Conservation (phyloP, 495 filamentous ascomycete genomes). For the Penicillium daleae region DNA sequence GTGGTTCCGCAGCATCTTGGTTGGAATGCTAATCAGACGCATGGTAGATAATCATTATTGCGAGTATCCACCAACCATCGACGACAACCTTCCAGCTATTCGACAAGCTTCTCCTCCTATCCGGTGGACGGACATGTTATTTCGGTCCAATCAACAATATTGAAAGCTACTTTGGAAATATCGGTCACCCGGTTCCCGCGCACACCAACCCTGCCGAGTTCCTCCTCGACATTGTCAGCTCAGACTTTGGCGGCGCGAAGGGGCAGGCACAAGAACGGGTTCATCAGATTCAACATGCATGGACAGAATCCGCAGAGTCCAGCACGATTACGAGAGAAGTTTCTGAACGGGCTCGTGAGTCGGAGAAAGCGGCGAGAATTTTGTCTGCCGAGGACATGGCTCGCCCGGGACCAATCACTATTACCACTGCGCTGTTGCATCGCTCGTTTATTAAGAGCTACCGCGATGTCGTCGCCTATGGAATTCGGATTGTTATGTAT, state of each 20-base stretch:
- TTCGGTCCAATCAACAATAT: constrained; percentile 61
- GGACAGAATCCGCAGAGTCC: constrained; percentile 32
- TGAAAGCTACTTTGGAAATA: constrained; percentile 57
- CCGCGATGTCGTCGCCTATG: constrained; percentile 80
- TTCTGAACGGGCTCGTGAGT: constrained; percentile 12
- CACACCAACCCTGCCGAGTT: constrained; percentile 80
- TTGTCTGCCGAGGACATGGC: constrained; percentile 26
- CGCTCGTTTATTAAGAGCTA: constrained; percentile 79
- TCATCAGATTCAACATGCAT: constrained; percentile 34
- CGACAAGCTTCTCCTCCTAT: constrained; percentile 76
- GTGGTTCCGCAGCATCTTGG: background rate
- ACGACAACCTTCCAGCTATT: constrained; percentile 77
- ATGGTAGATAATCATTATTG: constrained; percentile 67
- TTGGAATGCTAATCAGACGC: background rate
- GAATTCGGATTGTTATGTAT: constrained; percentile 83
- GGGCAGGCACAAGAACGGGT: constrained; percentile 39
- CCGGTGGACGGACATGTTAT: constrained; percentile 68
- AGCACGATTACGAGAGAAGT: constrained; percentile 12
- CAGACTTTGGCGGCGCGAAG: constrained; percentile 64
- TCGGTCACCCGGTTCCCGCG: constrained; percentile 62
- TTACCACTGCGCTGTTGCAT: constrained; percentile 63
- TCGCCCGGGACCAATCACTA: constrained; percentile 25
- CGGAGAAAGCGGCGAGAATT: constrained; percentile 21
- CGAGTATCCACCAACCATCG: constrained; percentile 81
- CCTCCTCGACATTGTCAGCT: constrained; percentile 73